Percentiles rank a stretch among this genome's conserved stretches.
These are phyloP conservation scores for Epipyxis sp. DNA, from an alignment of 108 stramenopile species.

Conservation along the genomic window DNA sequence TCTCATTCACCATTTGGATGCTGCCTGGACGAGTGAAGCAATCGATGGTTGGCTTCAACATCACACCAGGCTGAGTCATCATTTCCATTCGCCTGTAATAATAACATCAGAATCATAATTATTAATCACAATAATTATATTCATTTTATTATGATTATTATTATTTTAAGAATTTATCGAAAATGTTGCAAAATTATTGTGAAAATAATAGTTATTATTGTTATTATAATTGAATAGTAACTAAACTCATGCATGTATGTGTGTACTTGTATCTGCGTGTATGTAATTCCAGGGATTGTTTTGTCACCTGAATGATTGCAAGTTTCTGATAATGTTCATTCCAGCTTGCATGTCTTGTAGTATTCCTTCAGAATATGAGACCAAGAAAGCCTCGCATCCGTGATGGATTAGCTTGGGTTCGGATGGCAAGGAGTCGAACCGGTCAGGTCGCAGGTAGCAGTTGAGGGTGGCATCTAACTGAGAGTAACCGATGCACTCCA, in stretches of 20 bases:
- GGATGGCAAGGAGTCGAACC: conserved; percentile 18
- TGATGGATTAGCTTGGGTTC: conserved; percentile 15
- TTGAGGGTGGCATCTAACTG: conserved; percentile 16
- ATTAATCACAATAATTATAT: neutral
- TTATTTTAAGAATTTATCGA: conserved; percentile 31
- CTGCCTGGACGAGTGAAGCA: conserved; percentile 29
- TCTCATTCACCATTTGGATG: conserved; percentile 20
- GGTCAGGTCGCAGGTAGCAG: conserved; percentile 11
- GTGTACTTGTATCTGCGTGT: neutral
- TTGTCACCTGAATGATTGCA: too few relatives aligned
- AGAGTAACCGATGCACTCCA: conserved; percentile 25
- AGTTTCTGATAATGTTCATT: too few relatives aligned
- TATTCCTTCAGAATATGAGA: neutral
- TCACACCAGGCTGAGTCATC: conserved; percentile 18
- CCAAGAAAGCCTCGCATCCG: conserved; percentile 28
- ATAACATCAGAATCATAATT: neutral
- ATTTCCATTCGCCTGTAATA: neutral
- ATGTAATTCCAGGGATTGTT: too few relatives aligned
- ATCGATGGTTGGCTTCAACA: conserved; percentile 11
- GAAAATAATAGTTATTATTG: too few relatives aligned
- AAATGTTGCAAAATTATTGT: conserved; percentile 33
- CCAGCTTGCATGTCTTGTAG: neutral
- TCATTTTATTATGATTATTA: conserved; percentile 33
- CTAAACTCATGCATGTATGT: conserved; percentile 36
- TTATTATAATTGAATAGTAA: too few relatives aligned